A percentile compares a stretch with the other conserved stretches of the same genome.
Evolutionary conservation across 139 green algal genomes (phyloP).

Genomic region (Dunaliella sp.): DNA sequence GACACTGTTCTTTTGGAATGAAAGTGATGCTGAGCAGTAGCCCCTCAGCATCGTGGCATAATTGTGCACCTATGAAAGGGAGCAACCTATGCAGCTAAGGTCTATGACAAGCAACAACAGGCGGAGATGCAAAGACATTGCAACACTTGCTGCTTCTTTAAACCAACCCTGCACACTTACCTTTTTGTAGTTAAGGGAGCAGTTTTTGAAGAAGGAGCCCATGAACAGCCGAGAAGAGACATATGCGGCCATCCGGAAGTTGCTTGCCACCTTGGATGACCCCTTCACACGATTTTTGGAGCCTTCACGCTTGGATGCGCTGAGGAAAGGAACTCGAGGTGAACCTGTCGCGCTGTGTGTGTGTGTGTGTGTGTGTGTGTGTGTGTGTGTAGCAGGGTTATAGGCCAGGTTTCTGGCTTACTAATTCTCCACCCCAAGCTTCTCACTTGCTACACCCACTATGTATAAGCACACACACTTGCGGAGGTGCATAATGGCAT

Average conservation of each 20-base stretch:
- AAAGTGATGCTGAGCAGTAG: too few species aligned
- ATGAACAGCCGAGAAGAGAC: slow-evolving; percentile 73
- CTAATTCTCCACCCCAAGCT: not conserved
- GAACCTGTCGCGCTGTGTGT: slow-evolving; percentile 1
- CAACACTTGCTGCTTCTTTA: too few species aligned
- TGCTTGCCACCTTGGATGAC: slow-evolving; percentile 81
- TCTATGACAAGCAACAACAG: too few species aligned
- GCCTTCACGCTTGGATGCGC: slow-evolving; percentile 63
- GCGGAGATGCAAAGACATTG: too few species aligned
- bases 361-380: slow-evolving; percentile 11
- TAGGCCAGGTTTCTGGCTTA: not conserved
- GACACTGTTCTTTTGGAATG: too few species aligned
- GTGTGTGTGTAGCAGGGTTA: slow-evolving; percentile 3
- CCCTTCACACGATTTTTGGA: slow-evolving; percentile 95
- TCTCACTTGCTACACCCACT: too few species aligned
- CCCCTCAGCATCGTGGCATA: too few species aligned
- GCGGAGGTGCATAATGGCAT: too few species aligned
- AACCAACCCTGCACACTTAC: too few species aligned
- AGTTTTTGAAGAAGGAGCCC: slow-evolving; percentile 54
- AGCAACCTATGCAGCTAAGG: too few species aligned
- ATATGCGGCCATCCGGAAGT: slow-evolving; percentile 81
- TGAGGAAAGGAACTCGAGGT: slow-evolving; percentile 59
- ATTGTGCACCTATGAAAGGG: too few species aligned
- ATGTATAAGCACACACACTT: too few species aligned
- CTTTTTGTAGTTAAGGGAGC: slow-evolving; percentile 69